Percentiles rank a stretch among this genome's conserved stretches.
phyloP scores from a whole-genome alignment of 306 rosid genomes.

The Styphnolobium japonicum region DNA sequence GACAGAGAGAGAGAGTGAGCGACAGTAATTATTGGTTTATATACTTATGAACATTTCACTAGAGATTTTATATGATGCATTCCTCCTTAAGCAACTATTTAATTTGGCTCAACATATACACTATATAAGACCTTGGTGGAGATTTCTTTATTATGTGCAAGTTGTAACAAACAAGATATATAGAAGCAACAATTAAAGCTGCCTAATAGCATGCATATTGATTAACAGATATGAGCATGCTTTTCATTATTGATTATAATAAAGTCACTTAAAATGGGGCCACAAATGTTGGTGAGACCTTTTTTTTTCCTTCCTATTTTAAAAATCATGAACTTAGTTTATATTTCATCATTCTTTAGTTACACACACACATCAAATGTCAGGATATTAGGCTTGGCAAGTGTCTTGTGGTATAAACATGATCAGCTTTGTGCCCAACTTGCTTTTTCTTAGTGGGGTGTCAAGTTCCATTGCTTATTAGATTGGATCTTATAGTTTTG shows the following conservation, averaged over 20 bases:
- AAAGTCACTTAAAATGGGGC: conserved; percentile 28
- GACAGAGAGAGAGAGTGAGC: neutral
- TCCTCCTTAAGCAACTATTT: neutral
- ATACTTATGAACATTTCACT: neutral
- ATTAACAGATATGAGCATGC: conserved; percentile 13
- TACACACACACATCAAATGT: neutral
- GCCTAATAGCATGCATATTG: conserved; percentile 28
- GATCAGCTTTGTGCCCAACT: neutral
- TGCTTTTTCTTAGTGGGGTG: neutral
- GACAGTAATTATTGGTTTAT: neutral
- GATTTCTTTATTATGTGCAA: neutral
- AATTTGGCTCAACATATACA: neutral
- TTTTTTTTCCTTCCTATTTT: conserved; percentile 10
- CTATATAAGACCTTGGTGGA: neutral
- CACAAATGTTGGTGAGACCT: conserved; percentile 11
- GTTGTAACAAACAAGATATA: conserved; percentile 23
- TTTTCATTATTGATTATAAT: conserved; percentile 29
- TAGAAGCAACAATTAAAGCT: conserved; percentile 25
- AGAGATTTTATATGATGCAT: neutral
- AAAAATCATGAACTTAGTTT: neutral
- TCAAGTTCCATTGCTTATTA: neutral
- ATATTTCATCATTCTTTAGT: neutral
- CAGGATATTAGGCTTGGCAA: neutral
- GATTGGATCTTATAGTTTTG: neutral
- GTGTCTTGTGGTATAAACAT: neutral